Conservation (phyloP, 345 rosid species). For the Physaria fendleri region DNA sequence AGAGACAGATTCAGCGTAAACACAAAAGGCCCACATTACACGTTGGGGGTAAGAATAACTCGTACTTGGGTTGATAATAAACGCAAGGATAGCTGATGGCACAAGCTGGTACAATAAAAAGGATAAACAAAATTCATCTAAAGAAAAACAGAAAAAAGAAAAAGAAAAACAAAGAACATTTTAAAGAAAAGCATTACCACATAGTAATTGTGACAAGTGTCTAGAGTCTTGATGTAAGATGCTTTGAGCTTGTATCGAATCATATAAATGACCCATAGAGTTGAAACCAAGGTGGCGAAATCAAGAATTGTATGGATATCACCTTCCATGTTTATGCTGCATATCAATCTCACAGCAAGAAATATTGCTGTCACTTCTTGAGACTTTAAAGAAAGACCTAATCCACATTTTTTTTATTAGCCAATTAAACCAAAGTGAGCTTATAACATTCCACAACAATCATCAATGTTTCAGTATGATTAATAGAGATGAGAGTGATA, state of each 20-base stretch:
- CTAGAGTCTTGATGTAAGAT: conserved; percentile 54
- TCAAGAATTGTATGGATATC: conserved; percentile 66
- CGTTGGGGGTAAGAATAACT: neutral
- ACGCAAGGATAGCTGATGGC: conserved; percentile 50
- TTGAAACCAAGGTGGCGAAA: conserved; percentile 45
- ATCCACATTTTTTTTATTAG: neutral
- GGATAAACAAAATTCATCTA: neutral
- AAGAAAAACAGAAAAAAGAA: too few relatives aligned
- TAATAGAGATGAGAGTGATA: too few relatives aligned
- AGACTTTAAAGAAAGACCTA: conserved; percentile 74
- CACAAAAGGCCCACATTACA: conserved; percentile 60
- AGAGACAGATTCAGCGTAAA: conserved; percentile 61
- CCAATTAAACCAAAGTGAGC: neutral
- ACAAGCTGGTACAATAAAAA: conserved; percentile 38
- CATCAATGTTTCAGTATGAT: too few relatives aligned
- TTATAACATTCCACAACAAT: neutral
- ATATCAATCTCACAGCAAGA: conserved; percentile 46
- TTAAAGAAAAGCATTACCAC: conserved; percentile 31
- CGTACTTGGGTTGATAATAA: conserved; percentile 41
- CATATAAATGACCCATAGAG: conserved; percentile 70
- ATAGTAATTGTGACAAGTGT: conserved; percentile 49
- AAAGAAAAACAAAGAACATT: neutral
- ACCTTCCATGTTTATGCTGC: conserved; percentile 39
- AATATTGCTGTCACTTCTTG: conserved; percentile 72
- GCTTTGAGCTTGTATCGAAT: conserved; percentile 64